Evolutionary conservation across 2,329 filamentous ascomycete genomes (phyloP), one percentile per base, ranked within the genome.

Genomic region (Zasmidium angulare): DNA sequence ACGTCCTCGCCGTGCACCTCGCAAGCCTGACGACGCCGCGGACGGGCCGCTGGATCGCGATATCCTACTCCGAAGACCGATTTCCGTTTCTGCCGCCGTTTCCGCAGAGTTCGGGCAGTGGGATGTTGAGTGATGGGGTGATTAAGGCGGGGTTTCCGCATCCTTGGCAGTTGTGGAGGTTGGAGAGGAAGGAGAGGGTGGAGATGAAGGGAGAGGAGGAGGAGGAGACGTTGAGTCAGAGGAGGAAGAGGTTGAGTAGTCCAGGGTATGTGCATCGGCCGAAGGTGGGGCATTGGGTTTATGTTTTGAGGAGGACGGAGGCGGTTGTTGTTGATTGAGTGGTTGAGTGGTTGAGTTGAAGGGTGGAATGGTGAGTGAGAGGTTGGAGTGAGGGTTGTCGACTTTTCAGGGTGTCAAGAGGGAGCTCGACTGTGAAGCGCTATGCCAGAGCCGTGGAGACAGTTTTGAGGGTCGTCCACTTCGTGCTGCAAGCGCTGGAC

Each of bases 61-160:
- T 78, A 2, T 77, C 75, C 0, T 78, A 77, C 60, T 75, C 73
- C 0, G 63, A 65, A n/a, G 72, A 75, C 20, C 71, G 76, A 14
- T 78, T 76, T 53, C 72, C 72, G 1, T 78, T 77, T 52, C 47
- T 74, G 2, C 58, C 63, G 51, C 60, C 63, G 4, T 67, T 66
- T 17, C 62, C 60, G 6, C 46, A 50, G 0, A 67, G 58, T 6
- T 52, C 55, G 4, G 53, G 46, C 17, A 57, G 69, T 48, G 68
- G 70, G 14, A 62, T 74, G 40, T 61, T 73, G 14, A 43, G 50
- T 43, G 64, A 65, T 12, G 62, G 66, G 48, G 53, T 72, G 14
- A 61, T 73, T 23, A 61, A 69, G n/a, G 65, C 58, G 26, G 71
- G 70, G 1, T 72, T 78, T 23, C 74, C 75, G 17, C 68, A 76